A percentile compares a stretch with the other conserved stretches of the same genome.
phyloP scores from a whole-genome alignment of 768 basidiomycete species.

The Mrakia frigida region DNA sequence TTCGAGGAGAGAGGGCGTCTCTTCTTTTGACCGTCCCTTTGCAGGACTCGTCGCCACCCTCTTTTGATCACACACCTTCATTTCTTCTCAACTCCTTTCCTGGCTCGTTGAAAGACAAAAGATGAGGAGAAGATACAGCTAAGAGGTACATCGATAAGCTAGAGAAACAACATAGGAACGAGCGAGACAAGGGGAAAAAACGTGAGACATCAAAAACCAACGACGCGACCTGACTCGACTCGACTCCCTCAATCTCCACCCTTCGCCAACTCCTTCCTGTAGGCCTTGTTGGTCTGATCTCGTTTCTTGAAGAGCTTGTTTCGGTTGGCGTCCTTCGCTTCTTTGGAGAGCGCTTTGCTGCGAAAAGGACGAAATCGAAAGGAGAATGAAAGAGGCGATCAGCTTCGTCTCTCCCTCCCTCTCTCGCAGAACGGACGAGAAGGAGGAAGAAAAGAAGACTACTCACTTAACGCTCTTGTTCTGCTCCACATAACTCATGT shows the following conservation, averaged over 20 bases:
- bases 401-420: not conserved
- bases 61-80: not conserved
- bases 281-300: constrained; percentile 62
- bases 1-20: too few relatives aligned
- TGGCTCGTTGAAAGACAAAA: not conserved
- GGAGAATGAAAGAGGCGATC: not conserved
- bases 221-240: not conserved
- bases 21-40: not conserved
- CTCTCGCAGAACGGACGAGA: not conserved
- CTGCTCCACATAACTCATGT: constrained; percentile 45
- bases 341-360: constrained; percentile 43
- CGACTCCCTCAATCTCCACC: not conserved
- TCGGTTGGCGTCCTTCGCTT: constrained; percentile 51
- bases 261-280: constrained; percentile 26
- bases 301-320: constrained; percentile 79
- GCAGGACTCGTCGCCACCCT: not conserved
- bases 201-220: not conserved
- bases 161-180: not conserved
- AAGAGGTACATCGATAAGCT: not conserved
- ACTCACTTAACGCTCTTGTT: constrained; percentile 46
- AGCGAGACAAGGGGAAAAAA: constrained; percentile 1
- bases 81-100: not conserved
- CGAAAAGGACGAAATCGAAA: not conserved
- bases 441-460: not conserved
- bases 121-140: too few relatives aligned